Conservation (phyloP, 2,329 filamentous ascomycete genomes). For the Emmonsiellopsis sp. region DNA sequence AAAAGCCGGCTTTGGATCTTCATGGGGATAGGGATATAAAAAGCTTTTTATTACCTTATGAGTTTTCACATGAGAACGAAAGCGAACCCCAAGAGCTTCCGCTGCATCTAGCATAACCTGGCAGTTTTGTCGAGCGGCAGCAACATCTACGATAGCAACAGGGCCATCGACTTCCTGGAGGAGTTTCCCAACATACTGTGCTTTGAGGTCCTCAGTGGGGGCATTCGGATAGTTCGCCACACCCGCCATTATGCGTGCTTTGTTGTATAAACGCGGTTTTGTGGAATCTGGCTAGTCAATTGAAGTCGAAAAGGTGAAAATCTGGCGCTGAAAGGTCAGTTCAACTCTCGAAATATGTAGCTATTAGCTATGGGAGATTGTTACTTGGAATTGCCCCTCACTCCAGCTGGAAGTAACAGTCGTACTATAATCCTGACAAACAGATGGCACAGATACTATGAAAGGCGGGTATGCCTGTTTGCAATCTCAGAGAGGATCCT, state of each 20-base stretch:
- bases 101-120: slow-evolving; percentile 58
- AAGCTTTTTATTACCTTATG: slow-evolving; percentile 45
- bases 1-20: background rate
- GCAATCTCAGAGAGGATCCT: too few species aligned
- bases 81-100: slow-evolving; percentile 50
- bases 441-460: too few species aligned
- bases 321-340: too few species aligned
- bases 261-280: background rate
- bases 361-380: too few species aligned
- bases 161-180: slow-evolving; percentile 55
- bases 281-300: too few species aligned
- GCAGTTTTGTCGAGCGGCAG: slow-evolving; percentile 58
- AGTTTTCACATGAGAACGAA: slow-evolving; percentile 70
- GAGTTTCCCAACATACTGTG: slow-evolving; percentile 47
- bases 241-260: slow-evolving; percentile 5
- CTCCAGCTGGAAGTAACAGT: too few species aligned
- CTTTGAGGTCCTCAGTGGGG: slow-evolving; percentile 7
- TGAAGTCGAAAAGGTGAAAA: too few species aligned
- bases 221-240: slow-evolving; percentile 12
- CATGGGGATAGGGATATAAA: background rate
- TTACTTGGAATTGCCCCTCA: too few species aligned
- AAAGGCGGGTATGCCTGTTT: too few species aligned
- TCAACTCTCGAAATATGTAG: too few species aligned
- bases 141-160: slow-evolving; percentile 56
- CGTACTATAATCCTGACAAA: too few species aligned